Evolutionary conservation across 768 basidiomycete genomes (phyloP).

Genomic region (Obba rivulosa): DNA sequence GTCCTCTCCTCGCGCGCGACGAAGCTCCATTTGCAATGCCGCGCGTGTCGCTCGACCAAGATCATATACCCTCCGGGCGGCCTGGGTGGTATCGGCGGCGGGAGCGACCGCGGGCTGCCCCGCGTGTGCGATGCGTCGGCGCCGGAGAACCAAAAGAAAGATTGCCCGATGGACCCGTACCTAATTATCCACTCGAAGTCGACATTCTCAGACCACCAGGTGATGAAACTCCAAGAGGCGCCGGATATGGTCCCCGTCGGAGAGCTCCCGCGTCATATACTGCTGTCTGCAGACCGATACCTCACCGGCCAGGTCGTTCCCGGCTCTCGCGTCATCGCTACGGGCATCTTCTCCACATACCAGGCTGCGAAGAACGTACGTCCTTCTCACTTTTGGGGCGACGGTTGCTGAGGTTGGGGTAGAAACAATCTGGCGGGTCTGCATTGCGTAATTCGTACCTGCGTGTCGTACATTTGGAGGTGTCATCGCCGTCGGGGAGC

Average conservation of each 20-base stretch:
- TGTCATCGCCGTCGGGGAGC: constrained; percentile 72
- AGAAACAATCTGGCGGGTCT: constrained; percentile 81
- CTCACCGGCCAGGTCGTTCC: constrained; percentile 92
- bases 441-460: constrained; percentile 94
- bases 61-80: constrained; percentile 72
- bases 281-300: constrained; percentile 86
- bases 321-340: constrained; percentile 91
- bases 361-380: constrained; percentile 80
- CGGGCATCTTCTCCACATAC: constrained; percentile 96
- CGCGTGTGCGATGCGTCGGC: constrained; percentile 81
- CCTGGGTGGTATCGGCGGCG: constrained; percentile 82
- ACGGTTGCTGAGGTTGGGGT: not conserved
- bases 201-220: constrained; percentile 92
- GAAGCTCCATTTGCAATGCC: constrained; percentile 88
- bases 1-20: constrained; percentile 91
- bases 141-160: constrained; percentile 81
- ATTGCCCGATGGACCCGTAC: constrained; percentile 95
- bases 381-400: constrained; percentile 5
- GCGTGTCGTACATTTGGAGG: constrained; percentile 86
- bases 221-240: constrained; percentile 94
- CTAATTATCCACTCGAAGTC: constrained; percentile 93
- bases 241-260: constrained; percentile 99
- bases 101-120: constrained; percentile 80
- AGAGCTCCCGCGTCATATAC: constrained; percentile 93
- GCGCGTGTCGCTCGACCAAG: constrained; percentile 79